phyloP scores from a whole-genome alignment of 208 protist genomes.

The Trichomonas vaginalis region DNA sequence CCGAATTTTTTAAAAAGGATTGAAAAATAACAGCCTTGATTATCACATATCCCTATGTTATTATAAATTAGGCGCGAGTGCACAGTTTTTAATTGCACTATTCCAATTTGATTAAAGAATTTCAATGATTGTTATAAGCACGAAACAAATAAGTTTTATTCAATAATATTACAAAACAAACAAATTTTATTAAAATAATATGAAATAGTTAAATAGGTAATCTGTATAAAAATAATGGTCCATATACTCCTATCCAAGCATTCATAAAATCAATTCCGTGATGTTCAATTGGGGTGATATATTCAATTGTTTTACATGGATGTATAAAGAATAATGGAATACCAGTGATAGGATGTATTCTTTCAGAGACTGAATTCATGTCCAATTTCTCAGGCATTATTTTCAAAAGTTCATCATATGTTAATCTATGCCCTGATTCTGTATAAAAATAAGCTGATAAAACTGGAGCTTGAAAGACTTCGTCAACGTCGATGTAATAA shows the following conservation, averaged over 20 bases:
- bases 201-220: not conserved
- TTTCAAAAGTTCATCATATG: not conserved
- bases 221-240: not conserved
- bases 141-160: not conserved
- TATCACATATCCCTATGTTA: not conserved
- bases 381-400: not conserved
- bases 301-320: not conserved
- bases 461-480: not conserved
- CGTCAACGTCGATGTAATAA: not conserved
- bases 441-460: not conserved
- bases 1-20: not conserved
- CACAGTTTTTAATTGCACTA: no score
- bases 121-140: not conserved
- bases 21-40: not conserved
- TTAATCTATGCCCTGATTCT: not conserved
- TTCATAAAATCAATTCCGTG: not conserved
- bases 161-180: not conserved
- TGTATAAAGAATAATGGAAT: conserved; percentile 6
- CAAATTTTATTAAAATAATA: not conserved
- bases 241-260: not conserved
- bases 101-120: not conserved
- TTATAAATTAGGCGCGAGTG: no score
- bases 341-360: not conserved
- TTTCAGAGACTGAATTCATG: not conserved
- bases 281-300: not conserved